Evolutionary conservation across 768 basidiomycete genomes (phyloP), one percentile per base, ranked within the genome.

Genomic region (Serpula lacrymans): DNA sequence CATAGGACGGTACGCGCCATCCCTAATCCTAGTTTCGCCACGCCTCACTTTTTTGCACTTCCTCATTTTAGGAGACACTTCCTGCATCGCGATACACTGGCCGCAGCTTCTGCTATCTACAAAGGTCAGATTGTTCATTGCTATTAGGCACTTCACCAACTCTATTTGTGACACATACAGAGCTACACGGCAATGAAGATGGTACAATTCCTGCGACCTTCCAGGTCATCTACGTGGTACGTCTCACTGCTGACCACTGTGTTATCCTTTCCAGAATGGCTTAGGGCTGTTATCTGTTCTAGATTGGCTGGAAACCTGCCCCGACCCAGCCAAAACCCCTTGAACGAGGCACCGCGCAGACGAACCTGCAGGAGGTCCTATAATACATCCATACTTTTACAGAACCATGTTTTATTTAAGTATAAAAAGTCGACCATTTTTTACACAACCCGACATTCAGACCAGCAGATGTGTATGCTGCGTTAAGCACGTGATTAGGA

Each of bases 41-140:
- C 41, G 41, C 17, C 12, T 30, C 27, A 36, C 18, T 13, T 28
- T 25, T 10, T 28, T 36, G n/a, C n/a, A n/a, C n/a, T n/a, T n/a
- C n/a, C n/a, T 17, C 5, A 40, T 40, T 38, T 16, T 50, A 88
- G 89, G 45, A 77, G 84, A 23, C 72, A 78, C 45, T 73, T 72
- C 39, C 68, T 90, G 26, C 82, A 81, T 47, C 78, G 90, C 14
- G 94, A 98, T 60, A 95, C 94, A 1, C 62, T 99, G 26, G 69
- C 85, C 3, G 94, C 95, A 11, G 91, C 95, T 3, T 86, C 89
- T 6, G 86, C 91, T 3, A 96, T 97, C 25, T 99, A 99, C 63
- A 79, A 84, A 74, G 89, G 95, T 88, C 27, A 48, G 34, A 60
- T 52, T 9, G 25, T 8, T 6, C 17, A 38, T 38, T 20, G 12